These are phyloP conservation scores for Lolium perenne DNA, from an alignment of 176 grass and related monocot species.

Conservation along the genomic window DNA sequence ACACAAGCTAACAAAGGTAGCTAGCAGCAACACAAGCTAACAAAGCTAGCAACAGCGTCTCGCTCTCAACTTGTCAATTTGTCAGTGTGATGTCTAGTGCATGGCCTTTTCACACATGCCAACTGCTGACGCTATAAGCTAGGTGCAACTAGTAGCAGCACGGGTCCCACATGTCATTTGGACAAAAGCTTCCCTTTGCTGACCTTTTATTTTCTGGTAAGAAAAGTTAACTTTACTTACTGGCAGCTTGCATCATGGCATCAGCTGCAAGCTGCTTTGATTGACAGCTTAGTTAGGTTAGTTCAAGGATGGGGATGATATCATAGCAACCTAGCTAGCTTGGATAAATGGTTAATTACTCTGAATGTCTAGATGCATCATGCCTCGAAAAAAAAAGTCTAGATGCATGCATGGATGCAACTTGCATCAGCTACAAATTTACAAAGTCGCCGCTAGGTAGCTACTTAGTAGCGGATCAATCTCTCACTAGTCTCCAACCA, in stretches of 20 bases:
- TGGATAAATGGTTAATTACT: neutral
- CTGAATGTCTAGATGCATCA: neutral
- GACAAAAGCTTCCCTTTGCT: neutral
- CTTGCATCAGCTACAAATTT: neutral
- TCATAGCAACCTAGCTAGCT: neutral
- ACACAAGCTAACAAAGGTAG: neutral
- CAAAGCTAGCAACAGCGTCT: neutral
- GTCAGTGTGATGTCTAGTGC: slow-evolving; percentile 24
- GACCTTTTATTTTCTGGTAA: neutral
- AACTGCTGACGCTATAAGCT: slow-evolving; percentile 26
- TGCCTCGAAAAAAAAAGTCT: too few relatives aligned
- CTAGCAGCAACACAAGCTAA: neutral
- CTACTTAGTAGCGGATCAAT: neutral
- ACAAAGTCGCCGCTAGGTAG: neutral
- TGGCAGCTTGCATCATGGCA: slow-evolving; percentile 9
- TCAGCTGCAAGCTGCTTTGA: neutral
- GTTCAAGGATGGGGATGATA: neutral
- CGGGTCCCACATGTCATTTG: neutral
- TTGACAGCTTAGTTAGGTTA: slow-evolving; percentile 4
- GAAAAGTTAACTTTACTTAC: slow-evolving; percentile 15
- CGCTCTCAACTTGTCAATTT: slow-evolving; percentile 47
- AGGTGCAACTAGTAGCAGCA: too few relatives aligned
- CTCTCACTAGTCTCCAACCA: neutral
- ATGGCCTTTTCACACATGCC: slow-evolving; percentile 37
- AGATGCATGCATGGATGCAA: neutral